phyloP scores from a whole-genome alignment of 2,329 filamentous ascomycete genomes.

The Tolypocladium guangdongense region DNA sequence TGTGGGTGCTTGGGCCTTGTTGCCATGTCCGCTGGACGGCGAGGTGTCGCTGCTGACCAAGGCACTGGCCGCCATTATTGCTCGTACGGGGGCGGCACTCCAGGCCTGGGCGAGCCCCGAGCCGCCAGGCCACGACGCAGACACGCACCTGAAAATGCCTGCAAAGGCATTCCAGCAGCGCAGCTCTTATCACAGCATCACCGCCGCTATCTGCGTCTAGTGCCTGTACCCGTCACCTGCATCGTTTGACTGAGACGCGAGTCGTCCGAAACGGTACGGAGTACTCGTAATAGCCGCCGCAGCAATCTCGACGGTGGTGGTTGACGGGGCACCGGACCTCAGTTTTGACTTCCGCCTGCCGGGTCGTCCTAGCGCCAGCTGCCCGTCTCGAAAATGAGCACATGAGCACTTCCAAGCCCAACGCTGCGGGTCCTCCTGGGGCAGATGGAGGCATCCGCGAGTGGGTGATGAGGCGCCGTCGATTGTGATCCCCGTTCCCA shows the following conservation, averaged over 20 bases:
- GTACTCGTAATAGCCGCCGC: too few relatives aligned
- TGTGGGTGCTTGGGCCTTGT: slow-evolving; percentile 1
- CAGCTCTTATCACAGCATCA: background rate
- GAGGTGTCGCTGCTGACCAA: slow-evolving; percentile 3
- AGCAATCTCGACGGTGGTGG: background rate
- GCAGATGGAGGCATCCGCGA: too few relatives aligned
- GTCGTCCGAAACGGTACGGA: background rate
- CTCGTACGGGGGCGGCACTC: slow-evolving; percentile 3
- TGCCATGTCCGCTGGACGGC: too few relatives aligned
- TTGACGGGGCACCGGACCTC: background rate
- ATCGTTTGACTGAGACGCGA: background rate
- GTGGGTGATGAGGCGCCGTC: slow-evolving; percentile 1
- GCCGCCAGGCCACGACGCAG: too few relatives aligned
- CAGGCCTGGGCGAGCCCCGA: background rate
- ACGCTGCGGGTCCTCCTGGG: slow-evolving; percentile 23
- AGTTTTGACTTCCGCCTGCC: slow-evolving; percentile 7
- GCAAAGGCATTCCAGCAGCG: background rate
- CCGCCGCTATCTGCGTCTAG: background rate
- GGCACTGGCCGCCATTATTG: slow-evolving; percentile 4
- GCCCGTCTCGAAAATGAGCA: slow-evolving; percentile 32
- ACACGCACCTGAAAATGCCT: background rate
- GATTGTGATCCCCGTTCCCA: background rate
- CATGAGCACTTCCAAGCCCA: slow-evolving; percentile 32
- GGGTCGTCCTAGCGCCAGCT: slow-evolving; percentile 25
- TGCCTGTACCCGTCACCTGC: background rate